Evolutionary conservation across 2,329 filamentous ascomycete genomes (phyloP).

Genomic region (Rutstroemia sp.): DNA sequence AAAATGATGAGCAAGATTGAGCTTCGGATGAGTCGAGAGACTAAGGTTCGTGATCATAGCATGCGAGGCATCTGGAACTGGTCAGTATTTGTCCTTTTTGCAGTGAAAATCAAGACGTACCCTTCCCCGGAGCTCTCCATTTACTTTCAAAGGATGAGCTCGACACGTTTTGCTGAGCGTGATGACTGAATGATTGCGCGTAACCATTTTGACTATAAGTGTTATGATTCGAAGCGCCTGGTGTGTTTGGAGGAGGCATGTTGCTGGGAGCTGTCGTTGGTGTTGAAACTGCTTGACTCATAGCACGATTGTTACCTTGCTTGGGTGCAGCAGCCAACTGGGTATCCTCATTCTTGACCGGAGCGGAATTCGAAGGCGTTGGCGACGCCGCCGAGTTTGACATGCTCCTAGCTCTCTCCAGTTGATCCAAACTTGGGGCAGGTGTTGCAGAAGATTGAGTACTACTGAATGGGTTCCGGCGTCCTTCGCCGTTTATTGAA

Average conservation of each 20-base stretch:
- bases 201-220: slow-evolving; percentile 21
- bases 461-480: slow-evolving; percentile 27
- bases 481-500: slow-evolving; percentile 18
- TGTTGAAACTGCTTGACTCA: slow-evolving; percentile 32
- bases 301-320: slow-evolving; percentile 27
- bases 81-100: slow-evolving; percentile 17
- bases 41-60: slow-evolving; percentile 61
- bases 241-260: slow-evolving; percentile 28
- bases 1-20: slow-evolving; percentile 55
- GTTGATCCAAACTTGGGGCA: slow-evolving; percentile 22
- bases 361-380: slow-evolving; percentile 25
- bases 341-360: slow-evolving; percentile 33
- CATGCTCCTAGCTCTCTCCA: slow-evolving; percentile 27
- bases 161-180: slow-evolving; percentile 23
- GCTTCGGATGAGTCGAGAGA: slow-evolving; percentile 59
- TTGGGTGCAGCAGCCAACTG: slow-evolving; percentile 15
- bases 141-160: slow-evolving; percentile 36
- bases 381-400: slow-evolving; percentile 28
- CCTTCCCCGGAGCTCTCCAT: slow-evolving; percentile 38
- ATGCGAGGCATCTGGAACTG: slow-evolving; percentile 43
- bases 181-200: slow-evolving; percentile 27
- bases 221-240: slow-evolving; percentile 18
- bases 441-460: slow-evolving; percentile 18
- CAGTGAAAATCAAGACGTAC: slow-evolving; percentile 30
- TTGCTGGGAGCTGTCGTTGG: slow-evolving; percentile 17